Evolutionary conservation across 139 green algal species (phyloP).

Genomic region (Diplosphaera chodatii): DNA sequence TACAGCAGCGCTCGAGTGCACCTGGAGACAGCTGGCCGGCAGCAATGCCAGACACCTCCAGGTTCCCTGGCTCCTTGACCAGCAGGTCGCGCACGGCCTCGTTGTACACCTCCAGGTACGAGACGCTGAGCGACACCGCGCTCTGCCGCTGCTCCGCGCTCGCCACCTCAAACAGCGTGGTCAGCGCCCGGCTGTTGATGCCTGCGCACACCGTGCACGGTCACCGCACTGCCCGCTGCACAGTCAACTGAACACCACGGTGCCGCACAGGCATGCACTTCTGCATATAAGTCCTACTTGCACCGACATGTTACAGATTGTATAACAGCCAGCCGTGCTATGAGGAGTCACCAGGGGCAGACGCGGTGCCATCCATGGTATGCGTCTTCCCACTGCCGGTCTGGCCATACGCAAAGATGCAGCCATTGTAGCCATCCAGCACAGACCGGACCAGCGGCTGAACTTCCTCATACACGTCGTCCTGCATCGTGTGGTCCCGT

Average conservation of each 20-base stretch:
- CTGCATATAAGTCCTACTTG: too few relatives aligned
- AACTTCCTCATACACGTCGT: conserved; percentile 1
- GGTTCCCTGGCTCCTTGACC: conserved; percentile 5
- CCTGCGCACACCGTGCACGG: too few relatives aligned
- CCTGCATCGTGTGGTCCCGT: too few relatives aligned
- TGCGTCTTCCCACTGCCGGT: conserved; percentile 12
- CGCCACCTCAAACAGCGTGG: conserved; percentile 18
- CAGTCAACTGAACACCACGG: too few relatives aligned
- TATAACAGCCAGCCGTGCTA: too few relatives aligned
- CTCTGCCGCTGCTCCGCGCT: neutral
- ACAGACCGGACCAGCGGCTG: neutral
- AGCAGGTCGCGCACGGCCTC: conserved; percentile 62
- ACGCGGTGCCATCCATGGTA: neutral
- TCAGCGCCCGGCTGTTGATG: conserved; percentile 39
- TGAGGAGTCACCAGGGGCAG: neutral
- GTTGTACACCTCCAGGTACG: conserved; percentile 71
- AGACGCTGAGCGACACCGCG: conserved; percentile 16
- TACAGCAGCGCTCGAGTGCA: too few relatives aligned
- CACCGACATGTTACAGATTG: too few relatives aligned
- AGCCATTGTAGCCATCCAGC: conserved; percentile 24
- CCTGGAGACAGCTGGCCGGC: conserved; percentile 24
- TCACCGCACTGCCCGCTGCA: too few relatives aligned
- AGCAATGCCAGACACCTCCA: conserved; percentile 26
- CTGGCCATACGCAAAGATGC: conserved; percentile 33
- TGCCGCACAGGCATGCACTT: too few relatives aligned